phyloP scores from a whole-genome alignment of 2,329 filamentous ascomycete genomes.

The Botryotinia globosa region DNA sequence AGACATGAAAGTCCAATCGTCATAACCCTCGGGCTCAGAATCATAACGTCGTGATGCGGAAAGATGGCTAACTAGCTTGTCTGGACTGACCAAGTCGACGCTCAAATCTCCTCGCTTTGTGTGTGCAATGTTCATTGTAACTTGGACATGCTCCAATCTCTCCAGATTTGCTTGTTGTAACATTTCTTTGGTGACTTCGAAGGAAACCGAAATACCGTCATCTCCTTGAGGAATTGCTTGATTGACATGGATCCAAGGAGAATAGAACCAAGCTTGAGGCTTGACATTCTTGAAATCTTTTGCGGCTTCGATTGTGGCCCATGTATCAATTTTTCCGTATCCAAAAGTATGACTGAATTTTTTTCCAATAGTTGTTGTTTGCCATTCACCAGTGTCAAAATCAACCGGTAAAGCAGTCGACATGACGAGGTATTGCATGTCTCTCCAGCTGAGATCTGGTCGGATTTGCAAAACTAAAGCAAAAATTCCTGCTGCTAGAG shows the following conservation, averaged over 20 bases:
- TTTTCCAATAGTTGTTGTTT: slow-evolving; percentile 74
- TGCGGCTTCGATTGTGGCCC: slow-evolving; percentile 77
- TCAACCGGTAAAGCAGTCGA: slow-evolving; percentile 81
- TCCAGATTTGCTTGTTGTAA: slow-evolving; percentile 79
- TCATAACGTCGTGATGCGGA: slow-evolving; percentile 73
- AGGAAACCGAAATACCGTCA: slow-evolving; percentile 72
- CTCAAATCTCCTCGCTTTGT: slow-evolving; percentile 84
- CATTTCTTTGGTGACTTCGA: slow-evolving; percentile 79
- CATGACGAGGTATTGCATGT: slow-evolving; percentile 88
- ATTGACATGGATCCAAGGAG: slow-evolving; percentile 90
- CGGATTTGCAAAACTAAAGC: slow-evolving; percentile 82
- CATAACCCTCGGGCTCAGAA: slow-evolving; percentile 65
- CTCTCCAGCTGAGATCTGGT: slow-evolving; percentile 87
- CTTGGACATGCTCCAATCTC: slow-evolving; percentile 87
- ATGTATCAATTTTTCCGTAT: slow-evolving; percentile 93
- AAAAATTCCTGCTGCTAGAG: slow-evolving; percentile 87
- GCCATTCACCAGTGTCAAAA: slow-evolving; percentile 72
- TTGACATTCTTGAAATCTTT: slow-evolving; percentile 87
- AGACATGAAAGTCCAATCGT: slow-evolving; percentile 98
- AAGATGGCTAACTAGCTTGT: slow-evolving; percentile 78
- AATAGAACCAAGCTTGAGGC: slow-evolving; percentile 91
- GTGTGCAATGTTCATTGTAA: slow-evolving; percentile 96
- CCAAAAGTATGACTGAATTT: slow-evolving; percentile 93
- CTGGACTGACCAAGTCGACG: slow-evolving; percentile 84
- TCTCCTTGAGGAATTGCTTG: slow-evolving; percentile 81